Evolutionary conservation across 768 basidiomycete species (phyloP), one percentile per base, ranked within the genome.

Genomic region (Strobilomyces echinocephalus): DNA sequence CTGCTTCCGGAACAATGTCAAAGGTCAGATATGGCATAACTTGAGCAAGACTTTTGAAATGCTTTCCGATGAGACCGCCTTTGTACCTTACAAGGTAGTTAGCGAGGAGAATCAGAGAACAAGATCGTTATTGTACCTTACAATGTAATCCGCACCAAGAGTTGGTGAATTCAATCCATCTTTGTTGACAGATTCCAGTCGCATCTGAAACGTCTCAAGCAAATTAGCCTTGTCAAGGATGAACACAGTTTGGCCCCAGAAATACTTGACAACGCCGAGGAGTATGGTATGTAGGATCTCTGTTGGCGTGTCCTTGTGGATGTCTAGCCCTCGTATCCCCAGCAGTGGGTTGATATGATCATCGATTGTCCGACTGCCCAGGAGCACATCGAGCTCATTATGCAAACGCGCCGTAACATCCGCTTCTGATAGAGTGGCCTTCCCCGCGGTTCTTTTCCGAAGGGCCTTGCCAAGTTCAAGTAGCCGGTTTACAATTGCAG

Each of bases 401-500:
- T 58, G 11, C 11, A 63, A 41, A 2, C 7, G 8, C 0, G 40
- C 48, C 0, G 5, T 26, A 8, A 62, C 45, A 2, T 60, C 31
- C 0, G 38, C 38, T 35, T 62, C 58, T 9, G 45, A 16, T 4
- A 52, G 10, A 8, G 58, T 28, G 5, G 12, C 36, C 5, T 31
- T 31, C 40, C 58, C 56, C 2, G 52, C 39, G 0, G 14, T 30
- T 52, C 24, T 21, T 46, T 60, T 62, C 0, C 33, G 4, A 1
- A 62, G 39, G 0, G 1, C 4, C 47, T 58, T 61, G 41, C 42
- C 77, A 70, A 33, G 74, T 62, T 44, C 58, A 54, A 38, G 73
- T 39, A 46, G 64, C 7, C 39, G 72, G 66, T 63, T 72, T 0
- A 60, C 70, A 2, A 76, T 49, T 0, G 49, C 28, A 15, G 75